Evolutionary conservation across 805 yeast species (phyloP).

Genomic region (Cyberlindnera mycetangii): DNA sequence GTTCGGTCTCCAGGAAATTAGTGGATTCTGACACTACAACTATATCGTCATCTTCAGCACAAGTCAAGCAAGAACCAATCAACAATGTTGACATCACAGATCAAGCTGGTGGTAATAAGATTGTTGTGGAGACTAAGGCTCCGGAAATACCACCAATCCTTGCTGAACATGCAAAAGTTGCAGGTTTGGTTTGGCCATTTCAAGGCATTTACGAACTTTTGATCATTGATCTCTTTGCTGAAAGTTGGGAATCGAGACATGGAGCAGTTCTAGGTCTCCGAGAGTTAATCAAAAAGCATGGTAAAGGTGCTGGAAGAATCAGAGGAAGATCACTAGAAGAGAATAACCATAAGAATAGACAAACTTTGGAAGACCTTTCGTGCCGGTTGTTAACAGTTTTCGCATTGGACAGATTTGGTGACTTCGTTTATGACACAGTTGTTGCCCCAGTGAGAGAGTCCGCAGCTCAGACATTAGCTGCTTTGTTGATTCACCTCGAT

Average conservation of each 20-base stretch:
- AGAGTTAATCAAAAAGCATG: slow-evolving; percentile 81
- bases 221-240: slow-evolving; percentile 75
- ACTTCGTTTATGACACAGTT: slow-evolving; percentile 94
- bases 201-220: slow-evolving; percentile 88
- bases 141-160: slow-evolving; percentile 64
- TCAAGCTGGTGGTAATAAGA: slow-evolving; percentile 74
- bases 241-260: slow-evolving; percentile 92
- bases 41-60: background rate
- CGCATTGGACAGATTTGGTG: slow-evolving; percentile 94
- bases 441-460: slow-evolving; percentile 98
- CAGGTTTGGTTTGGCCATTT: slow-evolving; percentile 86
- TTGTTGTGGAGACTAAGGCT: slow-evolving; percentile 77
- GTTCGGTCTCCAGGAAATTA: slow-evolving; percentile 58
- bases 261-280: slow-evolving; percentile 93
- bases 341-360: slow-evolving; percentile 62
- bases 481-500: slow-evolving; percentile 70
- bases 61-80: slow-evolving; percentile 23
- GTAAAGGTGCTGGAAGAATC: slow-evolving; percentile 80
- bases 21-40: slow-evolving; percentile 32
- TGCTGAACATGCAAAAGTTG: slow-evolving; percentile 66
- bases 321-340: slow-evolving; percentile 57
- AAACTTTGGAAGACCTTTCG: slow-evolving; percentile 82
- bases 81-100: slow-evolving; percentile 60
- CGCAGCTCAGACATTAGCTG: slow-evolving; percentile 92
- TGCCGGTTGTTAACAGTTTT: slow-evolving; percentile 82